Evolutionary conservation across 1,284 basidiomycete genomes (phyloP), one percentile per base, ranked within the genome.

Genomic region (Blastosporella zonata): DNA sequence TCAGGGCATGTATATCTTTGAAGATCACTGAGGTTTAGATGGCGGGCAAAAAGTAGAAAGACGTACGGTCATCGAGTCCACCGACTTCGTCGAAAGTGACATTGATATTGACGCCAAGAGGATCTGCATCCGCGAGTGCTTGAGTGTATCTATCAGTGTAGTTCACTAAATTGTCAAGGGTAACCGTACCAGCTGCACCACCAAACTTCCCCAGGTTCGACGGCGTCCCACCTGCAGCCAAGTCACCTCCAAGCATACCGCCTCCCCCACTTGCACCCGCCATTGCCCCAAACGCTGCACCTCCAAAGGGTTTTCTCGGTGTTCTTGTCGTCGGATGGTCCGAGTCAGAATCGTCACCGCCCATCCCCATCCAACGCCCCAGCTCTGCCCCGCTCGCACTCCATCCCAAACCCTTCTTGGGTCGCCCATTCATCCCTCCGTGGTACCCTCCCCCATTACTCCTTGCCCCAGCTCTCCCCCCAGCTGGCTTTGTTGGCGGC

Each of bases 81-180:
- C 97, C 97, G n/a, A 99, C 93, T 68, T 94, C 90, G 62, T 95
- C 90, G 64, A 99, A 99, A 0, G 93, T 94, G 18, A 99, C 88
- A 58, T 93, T 93, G 63, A 88, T 84, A 60, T 96, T 93, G 6
- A 97, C 90, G 15, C 95, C 94, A 8, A 99, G 77, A 2, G 97
- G 97, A 68, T 99, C 97, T 2, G 92, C 88, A 65, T 99, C 97
- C 8, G 97, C 96, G n/a, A 96, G 80, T 38, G 82, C 93, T 82
- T 46, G 25, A 58, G 52, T 31, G 2, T 50, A 52, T 27, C n/a
- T 49, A 46, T 51, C 55, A 35, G 31, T 27, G 36, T 27, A 13
- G 46, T 17, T 22, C 36, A 41, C 49, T 22, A 31, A 27, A 41
- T 13, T 15, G 8, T 2, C 23, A 13, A 13, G 29, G 37, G 27